Base-by-base conservation (phyloP, 73 alveolate species). In the Tetrahymena elliotti region DNA sequence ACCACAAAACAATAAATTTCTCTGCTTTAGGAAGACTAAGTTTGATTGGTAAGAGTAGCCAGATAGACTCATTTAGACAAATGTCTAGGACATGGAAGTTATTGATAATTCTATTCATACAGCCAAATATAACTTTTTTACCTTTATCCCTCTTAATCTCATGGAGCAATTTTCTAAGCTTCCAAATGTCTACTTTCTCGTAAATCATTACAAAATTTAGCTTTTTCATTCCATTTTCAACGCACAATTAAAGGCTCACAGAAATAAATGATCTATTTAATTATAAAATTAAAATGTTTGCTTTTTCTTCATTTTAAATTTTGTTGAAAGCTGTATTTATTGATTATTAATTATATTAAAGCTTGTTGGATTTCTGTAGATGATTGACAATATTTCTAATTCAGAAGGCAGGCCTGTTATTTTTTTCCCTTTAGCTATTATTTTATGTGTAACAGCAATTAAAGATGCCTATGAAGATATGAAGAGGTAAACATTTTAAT, bases 381-480 rank as follows among this genome's bases (percentile, higher is more conserved):
- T 96, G 94, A 96, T 98, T 39, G 96, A 97, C 82, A 97, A 95
- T 52, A 98, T 98, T 8, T 97, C 99, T 13, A 98, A 98, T 83
- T 95, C 99, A 1, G 96, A 97, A 53, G 99, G 99, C 27, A 94
- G 95, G 40, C 99, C 99, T 18, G 98, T 96, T 93, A 98, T 96
- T 82, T 88, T 97, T 95, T 95, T 97, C 83, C 97, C 97, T 9
- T 54, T 95, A n/a, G 33, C 96, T 41, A 93, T 95, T 3, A 93
- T 95, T 95, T 92, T 95, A 37, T 38, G 93, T 38, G 88, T 95
- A 16, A 98, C 99, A 22, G 98, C 98, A 99, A 93, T 99, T 35
- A 99, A 99, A 96, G 99, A 99, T 96, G 99, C 98, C 38, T 94
- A 95, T 16, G 99, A 99, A 97, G 99, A 98, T 93, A 93, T 82